Base-by-base conservation (phyloP, 1,284 basidiomycete genomes). In the Somion occarium region DNA sequence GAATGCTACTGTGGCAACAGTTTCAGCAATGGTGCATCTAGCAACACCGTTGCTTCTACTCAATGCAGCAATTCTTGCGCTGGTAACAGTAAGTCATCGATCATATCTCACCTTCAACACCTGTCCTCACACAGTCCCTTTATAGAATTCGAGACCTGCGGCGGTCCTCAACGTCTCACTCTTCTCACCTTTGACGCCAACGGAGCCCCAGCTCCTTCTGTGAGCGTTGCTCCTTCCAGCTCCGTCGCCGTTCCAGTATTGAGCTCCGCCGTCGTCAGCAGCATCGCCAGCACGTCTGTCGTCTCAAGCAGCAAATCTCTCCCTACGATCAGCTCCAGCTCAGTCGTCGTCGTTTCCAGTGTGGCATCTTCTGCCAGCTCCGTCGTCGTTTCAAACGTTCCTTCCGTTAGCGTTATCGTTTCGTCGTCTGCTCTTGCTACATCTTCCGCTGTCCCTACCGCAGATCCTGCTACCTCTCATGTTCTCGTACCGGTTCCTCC, bases 1-100 rank as follows among this genome's bases (percentile, higher is more conserved):
- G 63, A 64, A 55, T 64, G 63, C 59, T 64, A 64, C 58, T 64
- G 63, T 51, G 63, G 61, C 49, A 64, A 60, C 57, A 42, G 53
- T 44, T 58, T 63, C 53, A 55, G 56, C 43, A 63, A 63, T 54
- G 62, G 63, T 48, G 63, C 63, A 13, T 55, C 59, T 39, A 50
- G 43, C 27, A 59, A 27, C 47, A 52, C 56, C 20, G 54, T 63
- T 50, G 50, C 47, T n/a, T 59, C 53, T 56, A 51, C 54, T 48
- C 49, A 58, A 43, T 65, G 63, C 62, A 60, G 26, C 51, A 60
- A 54, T 45, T 45, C 56, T 44, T 65, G 63, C 49, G 59, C 56
- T 30, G 61, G 57, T 34, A 62, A 63, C 53, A 50, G 60, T 63
- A 39, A 57, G 61, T 61, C 2, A n/a, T 24, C 3, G 22, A n/a